Conservation (phyloP, 768 basidiomycete genomes). For the Suillus ampliporus region DNA sequence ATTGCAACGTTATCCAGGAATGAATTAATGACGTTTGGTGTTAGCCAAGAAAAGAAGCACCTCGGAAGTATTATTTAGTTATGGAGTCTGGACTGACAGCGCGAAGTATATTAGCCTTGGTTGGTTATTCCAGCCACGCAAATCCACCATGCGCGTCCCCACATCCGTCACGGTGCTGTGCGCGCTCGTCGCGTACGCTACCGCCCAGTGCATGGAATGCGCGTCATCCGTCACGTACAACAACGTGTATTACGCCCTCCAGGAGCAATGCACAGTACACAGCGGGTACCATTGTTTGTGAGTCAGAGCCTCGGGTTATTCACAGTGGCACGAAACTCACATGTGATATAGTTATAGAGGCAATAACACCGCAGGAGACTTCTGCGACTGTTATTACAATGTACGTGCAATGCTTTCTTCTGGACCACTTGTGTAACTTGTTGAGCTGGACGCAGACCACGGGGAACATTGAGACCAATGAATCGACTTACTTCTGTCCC, state of each 20-base stretch:
- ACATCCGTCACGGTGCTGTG: constrained; percentile 5
- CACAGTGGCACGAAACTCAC: not conserved
- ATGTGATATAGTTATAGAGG: not conserved
- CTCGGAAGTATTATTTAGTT: not conserved
- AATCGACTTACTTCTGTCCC: constrained; percentile 3
- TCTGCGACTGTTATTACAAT: constrained; percentile 6
- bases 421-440: not conserved
- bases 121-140: not conserved
- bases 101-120: not conserved
- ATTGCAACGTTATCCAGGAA: not conserved
- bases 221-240: not conserved
- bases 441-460: constrained; percentile 3
- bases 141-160: constrained; percentile 4
- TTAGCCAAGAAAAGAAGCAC: constrained; percentile 1
- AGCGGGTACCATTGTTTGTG: constrained; percentile 9
- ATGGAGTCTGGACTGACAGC: not conserved
- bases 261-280: not conserved
- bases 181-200: not conserved
- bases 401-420: not conserved
- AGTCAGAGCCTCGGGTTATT: too few species aligned
- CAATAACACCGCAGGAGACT: not conserved
- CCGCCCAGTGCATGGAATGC: constrained; percentile 8
- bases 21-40: too few species aligned
- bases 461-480: not conserved
- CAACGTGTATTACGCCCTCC: not conserved